Evolutionary conservation across 495 filamentous ascomycete species (phyloP).

Genomic region (Podospora anserina): DNA sequence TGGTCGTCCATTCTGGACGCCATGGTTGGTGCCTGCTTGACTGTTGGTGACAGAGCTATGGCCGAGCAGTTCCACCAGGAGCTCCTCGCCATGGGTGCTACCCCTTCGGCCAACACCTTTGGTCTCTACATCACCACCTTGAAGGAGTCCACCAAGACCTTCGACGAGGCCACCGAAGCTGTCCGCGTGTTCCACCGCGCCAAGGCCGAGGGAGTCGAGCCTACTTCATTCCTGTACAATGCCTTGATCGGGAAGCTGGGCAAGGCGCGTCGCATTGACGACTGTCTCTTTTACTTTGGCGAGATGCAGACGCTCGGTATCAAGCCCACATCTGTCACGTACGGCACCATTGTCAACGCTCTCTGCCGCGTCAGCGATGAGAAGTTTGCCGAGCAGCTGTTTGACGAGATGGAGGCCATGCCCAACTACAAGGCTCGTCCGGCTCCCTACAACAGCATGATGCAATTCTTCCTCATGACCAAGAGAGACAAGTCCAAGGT

Average conservation of each 20-base stretch:
- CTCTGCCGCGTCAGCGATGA: constrained; percentile 96
- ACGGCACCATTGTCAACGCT: constrained; percentile 96
- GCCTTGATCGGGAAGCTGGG: constrained; percentile 97
- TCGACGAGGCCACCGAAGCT: constrained; percentile 94
- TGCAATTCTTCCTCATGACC: constrained; percentile 97
- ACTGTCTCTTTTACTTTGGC: constrained; percentile 94
- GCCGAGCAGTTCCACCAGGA: constrained; percentile 88
- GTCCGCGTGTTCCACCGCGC: constrained; percentile 95
- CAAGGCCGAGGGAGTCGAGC: constrained; percentile 89
- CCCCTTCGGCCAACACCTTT: constrained; percentile 95
- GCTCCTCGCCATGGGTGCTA: constrained; percentile 77
- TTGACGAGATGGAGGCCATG: constrained; percentile 99
- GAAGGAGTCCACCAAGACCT: constrained; percentile 94
- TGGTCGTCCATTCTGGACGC: constrained; percentile 94
- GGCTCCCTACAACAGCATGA: constrained; percentile 97
- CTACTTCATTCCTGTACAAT: constrained; percentile 96
- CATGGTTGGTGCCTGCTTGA: constrained; percentile 92
- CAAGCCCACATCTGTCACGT: constrained; percentile 94
- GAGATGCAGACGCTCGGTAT: constrained; percentile 94
- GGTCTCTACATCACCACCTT: constrained; percentile 97
- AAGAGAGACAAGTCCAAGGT: constrained; percentile 94
- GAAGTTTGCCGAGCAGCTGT: constrained; percentile 94
- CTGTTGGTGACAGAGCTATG: constrained; percentile 69
- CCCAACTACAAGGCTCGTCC: constrained; percentile 97
- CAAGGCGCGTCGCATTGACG: constrained; percentile 94